phyloP scores from a whole-genome alignment of 257 asterid species.

The Avicennia marina region DNA sequence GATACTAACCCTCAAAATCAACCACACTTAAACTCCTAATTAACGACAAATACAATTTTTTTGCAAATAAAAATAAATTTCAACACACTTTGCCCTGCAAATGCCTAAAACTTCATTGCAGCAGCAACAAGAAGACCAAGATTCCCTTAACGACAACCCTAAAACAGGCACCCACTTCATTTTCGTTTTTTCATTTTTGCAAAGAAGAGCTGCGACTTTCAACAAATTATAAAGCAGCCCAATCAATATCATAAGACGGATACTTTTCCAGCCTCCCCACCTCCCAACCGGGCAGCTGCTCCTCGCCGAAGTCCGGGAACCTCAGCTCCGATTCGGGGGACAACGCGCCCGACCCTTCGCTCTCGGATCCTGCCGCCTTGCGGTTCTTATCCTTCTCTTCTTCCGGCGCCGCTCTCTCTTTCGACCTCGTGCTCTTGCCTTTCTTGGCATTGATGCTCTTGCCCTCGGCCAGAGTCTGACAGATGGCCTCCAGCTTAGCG shows the following conservation, averaged over 20 bases:
- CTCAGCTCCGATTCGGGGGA: conserved; percentile 28
- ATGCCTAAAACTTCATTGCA: conserved; percentile 63
- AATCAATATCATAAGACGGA: conserved; percentile 36
- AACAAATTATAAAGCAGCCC: conserved; percentile 31
- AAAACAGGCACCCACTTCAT: no score
- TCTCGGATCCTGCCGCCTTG: conserved; percentile 16
- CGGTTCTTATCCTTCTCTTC: background rate
- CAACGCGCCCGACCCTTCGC: conserved; percentile 32
- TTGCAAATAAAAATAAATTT: background rate
- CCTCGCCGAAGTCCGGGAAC: conserved; percentile 26
- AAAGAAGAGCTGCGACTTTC: background rate
- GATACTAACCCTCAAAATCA: conserved; percentile 7
- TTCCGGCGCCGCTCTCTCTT: conserved; percentile 8
- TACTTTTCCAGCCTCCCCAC: conserved; percentile 30
- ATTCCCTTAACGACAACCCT: no score
- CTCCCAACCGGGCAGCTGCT: conserved; percentile 27
- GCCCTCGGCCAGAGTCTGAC: conserved; percentile 69
- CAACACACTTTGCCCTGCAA: conserved; percentile 38
- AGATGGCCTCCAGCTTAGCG: conserved; percentile 72
- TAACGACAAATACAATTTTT: background rate
- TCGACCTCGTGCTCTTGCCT: conserved; percentile 30
- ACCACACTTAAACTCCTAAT: background rate
- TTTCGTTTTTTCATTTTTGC: background rate
- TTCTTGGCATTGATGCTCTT: conserved; percentile 59
- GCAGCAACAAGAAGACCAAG: no score